These are phyloP conservation scores for Calonectria fujianensis DNA, from an alignment of 2,329 filamentous ascomycete species.

Conservation along the genomic window DNA sequence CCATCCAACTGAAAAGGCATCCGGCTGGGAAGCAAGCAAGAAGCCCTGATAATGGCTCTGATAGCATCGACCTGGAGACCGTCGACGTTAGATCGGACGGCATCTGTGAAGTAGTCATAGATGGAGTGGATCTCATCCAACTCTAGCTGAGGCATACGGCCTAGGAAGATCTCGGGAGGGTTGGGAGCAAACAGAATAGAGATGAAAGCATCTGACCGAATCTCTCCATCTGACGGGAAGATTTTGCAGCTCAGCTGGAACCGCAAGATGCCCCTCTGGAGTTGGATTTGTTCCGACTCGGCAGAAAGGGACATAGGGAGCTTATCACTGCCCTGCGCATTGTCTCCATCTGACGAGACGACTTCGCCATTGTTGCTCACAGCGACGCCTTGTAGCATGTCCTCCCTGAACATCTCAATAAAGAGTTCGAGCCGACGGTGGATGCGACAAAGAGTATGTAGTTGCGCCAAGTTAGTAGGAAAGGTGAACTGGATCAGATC, in stretches of 20 bases:
- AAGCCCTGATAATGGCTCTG: not conserved
- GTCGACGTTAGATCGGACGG: not conserved
- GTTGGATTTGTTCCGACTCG: not conserved
- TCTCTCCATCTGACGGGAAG: not conserved
- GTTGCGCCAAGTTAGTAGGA: not conserved
- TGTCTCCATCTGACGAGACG: not conserved
- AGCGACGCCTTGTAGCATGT: not conserved
- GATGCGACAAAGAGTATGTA: not conserved
- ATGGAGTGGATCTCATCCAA: not conserved
- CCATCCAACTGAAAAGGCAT: not conserved
- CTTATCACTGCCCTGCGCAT: not conserved
- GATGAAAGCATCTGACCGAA: not conserved
- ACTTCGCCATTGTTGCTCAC: not conserved
- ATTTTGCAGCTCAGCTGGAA: not conserved
- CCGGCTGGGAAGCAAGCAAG: not conserved
- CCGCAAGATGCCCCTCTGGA: not conserved
- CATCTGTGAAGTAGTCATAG: not conserved
- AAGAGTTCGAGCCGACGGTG: not conserved
- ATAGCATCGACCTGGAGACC: not conserved
- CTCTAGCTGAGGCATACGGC: not conserved
- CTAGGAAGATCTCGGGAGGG: not conserved
- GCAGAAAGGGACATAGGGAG: not conserved
- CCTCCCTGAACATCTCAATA: not conserved
- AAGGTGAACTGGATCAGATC: not conserved
- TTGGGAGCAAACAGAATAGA: not conserved